A percentile compares a stretch with the other conserved stretches of the same genome.
Conservation (phyloP, 352 stramenopile genomes). For the Phytophthora sansomeana region DNA sequence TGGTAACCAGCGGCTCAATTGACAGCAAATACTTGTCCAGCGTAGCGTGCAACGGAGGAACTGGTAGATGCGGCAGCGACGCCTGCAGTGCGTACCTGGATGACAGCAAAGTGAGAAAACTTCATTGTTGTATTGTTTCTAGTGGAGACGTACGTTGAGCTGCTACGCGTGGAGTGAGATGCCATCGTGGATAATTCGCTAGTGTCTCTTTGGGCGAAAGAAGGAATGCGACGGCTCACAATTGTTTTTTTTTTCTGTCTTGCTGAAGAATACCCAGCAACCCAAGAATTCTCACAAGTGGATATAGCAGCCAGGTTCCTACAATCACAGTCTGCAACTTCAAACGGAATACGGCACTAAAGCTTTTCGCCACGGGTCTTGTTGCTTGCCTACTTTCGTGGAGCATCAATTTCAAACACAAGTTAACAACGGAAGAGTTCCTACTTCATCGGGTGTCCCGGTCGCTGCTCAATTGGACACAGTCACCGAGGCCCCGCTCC, state of each 20-base stretch:
- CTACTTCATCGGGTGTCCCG: too few relatives aligned
- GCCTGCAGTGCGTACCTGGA: conserved; percentile 59
- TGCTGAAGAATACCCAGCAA: not conserved
- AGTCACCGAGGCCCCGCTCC: too few relatives aligned
- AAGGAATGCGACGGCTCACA: conserved; percentile 7
- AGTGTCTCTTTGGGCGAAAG: conserved; percentile 15
- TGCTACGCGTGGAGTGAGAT: conserved; percentile 6
- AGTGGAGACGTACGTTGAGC: conserved; percentile 6
- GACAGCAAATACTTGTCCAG: conserved; percentile 82
- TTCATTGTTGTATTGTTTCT: not conserved
- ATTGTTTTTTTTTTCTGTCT: not conserved
- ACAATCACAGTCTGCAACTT: too few relatives aligned
- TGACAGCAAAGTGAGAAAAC: not conserved
- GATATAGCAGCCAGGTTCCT: too few relatives aligned
- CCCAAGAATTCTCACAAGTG: not conserved
- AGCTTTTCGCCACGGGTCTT: too few relatives aligned
- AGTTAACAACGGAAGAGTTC: too few relatives aligned
- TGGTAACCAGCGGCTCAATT: conserved; percentile 68
- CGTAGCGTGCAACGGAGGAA: conserved; percentile 88
- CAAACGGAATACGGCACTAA: too few relatives aligned
- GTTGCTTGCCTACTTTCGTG: too few relatives aligned
- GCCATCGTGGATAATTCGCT: conserved; percentile 5
- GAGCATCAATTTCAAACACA: too few relatives aligned
- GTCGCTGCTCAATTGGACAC: too few relatives aligned
- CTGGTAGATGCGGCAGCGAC: conserved; percentile 74